Conservation (phyloP, 345 rosid species). For the Eucalyptus virginea region DNA sequence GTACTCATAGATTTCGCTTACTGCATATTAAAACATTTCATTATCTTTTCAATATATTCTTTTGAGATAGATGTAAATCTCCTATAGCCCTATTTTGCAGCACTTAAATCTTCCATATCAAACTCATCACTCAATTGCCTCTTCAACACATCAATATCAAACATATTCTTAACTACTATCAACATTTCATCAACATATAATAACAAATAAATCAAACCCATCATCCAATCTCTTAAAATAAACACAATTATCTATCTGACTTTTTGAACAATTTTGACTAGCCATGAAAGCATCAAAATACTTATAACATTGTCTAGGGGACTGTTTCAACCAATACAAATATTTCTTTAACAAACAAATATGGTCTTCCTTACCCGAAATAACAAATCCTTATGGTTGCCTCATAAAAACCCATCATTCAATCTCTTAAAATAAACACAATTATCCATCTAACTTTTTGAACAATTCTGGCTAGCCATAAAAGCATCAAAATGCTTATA, state of each 20-base stretch:
- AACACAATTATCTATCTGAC: background rate
- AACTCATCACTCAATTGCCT: background rate
- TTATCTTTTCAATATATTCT: too few species aligned
- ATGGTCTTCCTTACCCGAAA: background rate
- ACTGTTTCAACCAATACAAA: background rate
- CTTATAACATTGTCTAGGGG: too few species aligned
- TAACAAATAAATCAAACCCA: too few species aligned
- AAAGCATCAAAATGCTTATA: background rate
- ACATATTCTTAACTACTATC: too few species aligned
- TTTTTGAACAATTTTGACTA: too few species aligned
- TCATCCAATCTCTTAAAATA: background rate
- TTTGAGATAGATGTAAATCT: background rate
- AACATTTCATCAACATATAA: too few species aligned
- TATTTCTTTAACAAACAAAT: too few species aligned
- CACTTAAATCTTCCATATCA: too few species aligned
- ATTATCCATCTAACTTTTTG: too few species aligned
- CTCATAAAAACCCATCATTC: too few species aligned
- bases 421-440: background rate
- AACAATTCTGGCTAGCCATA: background rate
- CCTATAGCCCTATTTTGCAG: rapidly evolving
- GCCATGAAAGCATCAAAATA: background rate
- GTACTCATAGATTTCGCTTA: too few species aligned
- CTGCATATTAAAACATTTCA: background rate
- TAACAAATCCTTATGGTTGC: too few species aligned
- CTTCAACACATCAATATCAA: background rate